These are phyloP conservation scores for Elasticomyces elasticus DNA, from an alignment of 495 filamentous ascomycete genomes.

Conservation along the genomic window DNA sequence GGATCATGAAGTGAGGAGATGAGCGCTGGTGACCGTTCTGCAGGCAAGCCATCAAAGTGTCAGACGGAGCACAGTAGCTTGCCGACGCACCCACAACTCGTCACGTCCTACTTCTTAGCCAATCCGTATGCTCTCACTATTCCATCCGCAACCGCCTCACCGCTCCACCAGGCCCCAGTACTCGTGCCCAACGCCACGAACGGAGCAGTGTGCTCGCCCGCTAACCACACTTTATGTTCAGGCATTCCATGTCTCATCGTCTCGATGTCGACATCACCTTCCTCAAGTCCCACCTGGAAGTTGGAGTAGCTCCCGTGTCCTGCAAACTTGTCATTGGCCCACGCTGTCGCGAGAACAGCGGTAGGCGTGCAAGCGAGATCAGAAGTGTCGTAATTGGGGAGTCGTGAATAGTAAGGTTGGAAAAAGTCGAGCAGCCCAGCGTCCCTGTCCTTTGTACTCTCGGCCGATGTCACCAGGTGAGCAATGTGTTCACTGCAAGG, in stretches of 20 bases:
- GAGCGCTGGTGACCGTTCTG: too few species aligned
- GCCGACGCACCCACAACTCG: too few species aligned
- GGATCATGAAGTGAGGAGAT: too few species aligned
- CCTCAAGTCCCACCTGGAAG: slow-evolving; percentile 66
- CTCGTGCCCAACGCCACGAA: slow-evolving; percentile 80
- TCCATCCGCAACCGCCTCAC: slow-evolving; percentile 63
- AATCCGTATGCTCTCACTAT: slow-evolving; percentile 37
- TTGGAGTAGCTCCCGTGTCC: slow-evolving; percentile 88
- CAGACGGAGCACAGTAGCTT: too few species aligned
- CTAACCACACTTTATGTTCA: slow-evolving; percentile 72
- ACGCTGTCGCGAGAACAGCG: slow-evolving; percentile 59
- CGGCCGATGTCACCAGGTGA: slow-evolving; percentile 33
- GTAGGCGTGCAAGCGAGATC: slow-evolving; percentile 51
- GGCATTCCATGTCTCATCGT: slow-evolving; percentile 59
- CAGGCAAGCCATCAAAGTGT: too few species aligned
- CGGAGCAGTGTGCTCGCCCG: slow-evolving; percentile 88
- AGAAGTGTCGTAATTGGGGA: slow-evolving; percentile 51
- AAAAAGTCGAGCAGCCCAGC: slow-evolving; percentile 51
- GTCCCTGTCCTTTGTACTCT: slow-evolving; percentile 34
- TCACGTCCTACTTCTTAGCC: too few species aligned
- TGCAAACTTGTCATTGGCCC: slow-evolving; percentile 72
- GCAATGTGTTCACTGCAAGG: slow-evolving; percentile 45
- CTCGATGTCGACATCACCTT: slow-evolving; percentile 66
- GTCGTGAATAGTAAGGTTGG: slow-evolving; percentile 62
- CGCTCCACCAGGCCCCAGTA: slow-evolving; percentile 88